Percentiles rank a stretch among this genome's conserved stretches.
Conservation (phyloP, 768 basidiomycete species). For the Cystobasidium tubakii region DNA sequence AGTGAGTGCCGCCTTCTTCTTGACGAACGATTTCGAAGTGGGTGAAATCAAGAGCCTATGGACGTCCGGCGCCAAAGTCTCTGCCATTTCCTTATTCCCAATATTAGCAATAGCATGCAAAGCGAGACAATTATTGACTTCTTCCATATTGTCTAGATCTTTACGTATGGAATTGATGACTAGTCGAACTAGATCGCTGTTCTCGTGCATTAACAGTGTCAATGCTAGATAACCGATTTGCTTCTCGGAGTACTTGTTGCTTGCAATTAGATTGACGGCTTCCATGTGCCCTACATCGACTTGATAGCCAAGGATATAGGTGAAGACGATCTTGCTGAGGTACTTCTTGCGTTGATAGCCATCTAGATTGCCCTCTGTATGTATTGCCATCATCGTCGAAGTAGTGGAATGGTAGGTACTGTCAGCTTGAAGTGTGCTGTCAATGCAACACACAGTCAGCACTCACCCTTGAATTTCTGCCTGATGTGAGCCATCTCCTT, state of each 20-base stretch:
- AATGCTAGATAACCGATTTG: slow-evolving; percentile 98
- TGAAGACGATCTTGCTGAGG: slow-evolving; percentile 97
- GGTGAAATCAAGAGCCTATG: slow-evolving; percentile 90
- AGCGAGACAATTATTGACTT: slow-evolving; percentile 91
- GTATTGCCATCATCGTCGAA: neutral
- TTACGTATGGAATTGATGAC: slow-evolving; percentile 98
- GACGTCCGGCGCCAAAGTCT: slow-evolving; percentile 85
- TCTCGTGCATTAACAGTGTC: slow-evolving; percentile 96
- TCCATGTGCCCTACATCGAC: slow-evolving; percentile 99
- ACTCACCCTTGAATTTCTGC: slow-evolving; percentile 90
- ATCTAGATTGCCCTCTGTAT: slow-evolving; percentile 52
- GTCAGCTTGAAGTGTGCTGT: neutral
- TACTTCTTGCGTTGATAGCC: slow-evolving; percentile 54
- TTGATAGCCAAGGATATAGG: slow-evolving; percentile 94
- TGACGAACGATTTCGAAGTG: slow-evolving; percentile 88
- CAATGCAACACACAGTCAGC: slow-evolving; percentile 53
- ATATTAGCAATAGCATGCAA: slow-evolving; percentile 97
- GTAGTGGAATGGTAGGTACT: neutral
- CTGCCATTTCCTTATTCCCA: slow-evolving; percentile 96
- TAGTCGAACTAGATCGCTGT: slow-evolving; percentile 89
- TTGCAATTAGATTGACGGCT: slow-evolving; percentile 94
- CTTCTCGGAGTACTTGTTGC: slow-evolving; percentile 93
- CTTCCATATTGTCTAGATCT: slow-evolving; percentile 87
- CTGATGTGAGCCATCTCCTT: slow-evolving; percentile 99
- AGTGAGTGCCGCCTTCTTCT: slow-evolving; percentile 96